Evolutionary conservation across 108 stramenopile genomes (phyloP).

Genomic region (Phaeodactylum tricornutum): DNA sequence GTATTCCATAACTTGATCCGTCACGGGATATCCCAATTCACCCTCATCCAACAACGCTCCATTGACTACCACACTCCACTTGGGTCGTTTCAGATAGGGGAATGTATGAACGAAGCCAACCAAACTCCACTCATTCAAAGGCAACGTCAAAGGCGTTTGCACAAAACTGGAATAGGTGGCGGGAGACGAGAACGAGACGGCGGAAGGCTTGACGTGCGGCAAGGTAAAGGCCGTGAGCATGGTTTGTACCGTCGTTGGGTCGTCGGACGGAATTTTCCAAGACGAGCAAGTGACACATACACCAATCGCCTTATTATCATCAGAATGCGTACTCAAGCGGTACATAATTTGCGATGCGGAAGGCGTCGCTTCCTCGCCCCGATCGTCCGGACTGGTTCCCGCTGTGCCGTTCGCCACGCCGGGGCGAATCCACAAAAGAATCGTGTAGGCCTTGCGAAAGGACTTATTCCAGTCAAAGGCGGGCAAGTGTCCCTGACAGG

Average conservation of each 20-base stretch:
- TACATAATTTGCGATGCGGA: slow-evolving; percentile 24
- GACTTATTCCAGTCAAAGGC: slow-evolving; percentile 59
- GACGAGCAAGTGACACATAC: slow-evolving; percentile 31
- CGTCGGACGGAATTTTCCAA: neutral
- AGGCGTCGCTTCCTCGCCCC: slow-evolving; percentile 1
- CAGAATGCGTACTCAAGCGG: slow-evolving; percentile 38
- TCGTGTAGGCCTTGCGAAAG: slow-evolving; percentile 76
- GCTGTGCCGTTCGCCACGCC: slow-evolving; percentile 5
- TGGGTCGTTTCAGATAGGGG: slow-evolving; percentile 75
- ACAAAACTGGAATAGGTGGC: slow-evolving; percentile 20
- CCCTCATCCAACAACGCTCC: slow-evolving; percentile 50
- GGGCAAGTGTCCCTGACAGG: slow-evolving; percentile 18
- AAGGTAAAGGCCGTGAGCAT: slow-evolving; percentile 4
- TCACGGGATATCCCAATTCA: slow-evolving; percentile 58
- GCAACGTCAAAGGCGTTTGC: slow-evolving; percentile 43
- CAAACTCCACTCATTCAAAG: slow-evolving; percentile 58
- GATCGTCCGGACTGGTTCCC: slow-evolving; percentile 2
- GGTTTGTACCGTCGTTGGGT: slow-evolving; percentile 13
- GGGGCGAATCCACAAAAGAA: slow-evolving; percentile 76
- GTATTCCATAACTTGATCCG: slow-evolving; percentile 23
- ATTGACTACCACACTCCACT: slow-evolving; percentile 65
- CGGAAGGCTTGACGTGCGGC: neutral
- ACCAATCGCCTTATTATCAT: slow-evolving; percentile 22
- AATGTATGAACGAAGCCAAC: slow-evolving; percentile 67
- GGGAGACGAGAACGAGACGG: neutral